phyloP scores from a whole-genome alignment of 352 stramenopile genomes.

The Peronosclerospora sorghi region DNA sequence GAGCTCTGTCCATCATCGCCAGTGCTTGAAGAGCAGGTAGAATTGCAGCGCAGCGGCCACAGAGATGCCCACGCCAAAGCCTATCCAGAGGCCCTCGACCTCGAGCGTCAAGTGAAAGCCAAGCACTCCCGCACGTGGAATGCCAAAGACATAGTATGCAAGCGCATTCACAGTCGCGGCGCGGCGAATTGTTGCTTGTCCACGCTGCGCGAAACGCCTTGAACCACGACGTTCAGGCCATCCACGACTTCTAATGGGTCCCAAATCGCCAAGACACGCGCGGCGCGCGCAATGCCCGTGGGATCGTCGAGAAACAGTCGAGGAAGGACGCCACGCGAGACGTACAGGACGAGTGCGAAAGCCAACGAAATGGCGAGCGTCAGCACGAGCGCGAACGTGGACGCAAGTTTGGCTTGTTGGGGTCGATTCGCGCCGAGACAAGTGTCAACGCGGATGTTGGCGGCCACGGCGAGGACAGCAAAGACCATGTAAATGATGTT shows the following conservation, averaged over 20 bases:
- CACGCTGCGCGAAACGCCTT: constrained; percentile 56
- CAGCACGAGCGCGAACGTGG: constrained; percentile 22
- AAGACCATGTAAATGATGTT: constrained; percentile 58
- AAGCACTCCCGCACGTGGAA: constrained; percentile 49
- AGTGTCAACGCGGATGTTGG: constrained; percentile 59
- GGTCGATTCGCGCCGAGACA: constrained; percentile 35
- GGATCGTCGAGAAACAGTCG: constrained; percentile 33
- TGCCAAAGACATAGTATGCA: constrained; percentile 65
- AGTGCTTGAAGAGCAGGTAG: constrained; percentile 26
- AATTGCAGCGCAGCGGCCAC: constrained; percentile 23
- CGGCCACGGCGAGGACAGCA: constrained; percentile 34
- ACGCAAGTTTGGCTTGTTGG: constrained; percentile 34
- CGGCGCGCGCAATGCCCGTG: constrained; percentile 25
- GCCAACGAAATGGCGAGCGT: constrained; percentile 20
- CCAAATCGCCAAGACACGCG: constrained; percentile 31
- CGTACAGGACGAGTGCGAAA: constrained; percentile 16
- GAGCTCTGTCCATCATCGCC: constrained; percentile 28
- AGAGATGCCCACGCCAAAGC: constrained; percentile 41
- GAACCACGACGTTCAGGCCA: constrained; percentile 34
- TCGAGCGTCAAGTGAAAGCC: constrained; percentile 33
- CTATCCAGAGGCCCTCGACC: constrained; percentile 50
- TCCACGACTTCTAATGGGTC: constrained; percentile 41
- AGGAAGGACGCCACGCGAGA: constrained; percentile 9
- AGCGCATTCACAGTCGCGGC: constrained; percentile 52
- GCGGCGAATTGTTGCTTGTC: constrained; percentile 50